phyloP scores from a whole-genome alignment of 306 rosid genomes.

The Glycine latifolia region DNA sequence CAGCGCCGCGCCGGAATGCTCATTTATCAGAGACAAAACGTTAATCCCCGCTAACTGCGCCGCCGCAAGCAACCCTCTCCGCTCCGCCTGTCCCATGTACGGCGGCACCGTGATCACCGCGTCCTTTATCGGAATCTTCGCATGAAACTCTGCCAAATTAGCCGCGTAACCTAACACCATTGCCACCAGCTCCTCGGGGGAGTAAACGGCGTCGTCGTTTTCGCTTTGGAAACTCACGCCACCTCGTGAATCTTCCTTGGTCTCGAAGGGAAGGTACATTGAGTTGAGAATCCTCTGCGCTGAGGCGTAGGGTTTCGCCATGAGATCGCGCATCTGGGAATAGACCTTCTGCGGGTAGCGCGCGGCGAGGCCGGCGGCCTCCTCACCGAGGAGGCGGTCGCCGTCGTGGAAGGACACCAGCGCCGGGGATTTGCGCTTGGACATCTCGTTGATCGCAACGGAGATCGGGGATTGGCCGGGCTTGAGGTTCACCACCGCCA shows the following conservation, averaged over 20 bases:
- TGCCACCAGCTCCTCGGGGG: slow-evolving; percentile 83
- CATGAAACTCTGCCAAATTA: slow-evolving; percentile 82
- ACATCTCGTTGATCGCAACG: slow-evolving; percentile 93
- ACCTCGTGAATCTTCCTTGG: slow-evolving; percentile 73
- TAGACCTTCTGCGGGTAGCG: slow-evolving; percentile 88
- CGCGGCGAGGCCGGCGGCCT: slow-evolving; percentile 90
- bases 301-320: slow-evolving; percentile 74
- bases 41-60: slow-evolving; percentile 88
- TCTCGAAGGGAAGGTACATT: slow-evolving; percentile 73
- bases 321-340: slow-evolving; percentile 79
- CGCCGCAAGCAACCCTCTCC: slow-evolving; percentile 79
- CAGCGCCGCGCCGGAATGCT: slow-evolving; percentile 95
- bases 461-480: slow-evolving; percentile 96
- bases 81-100: slow-evolving; percentile 89
- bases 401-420: slow-evolving; percentile 85
- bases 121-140: slow-evolving; percentile 82
- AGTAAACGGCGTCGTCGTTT: slow-evolving; percentile 55
- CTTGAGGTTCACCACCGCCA: slow-evolving; percentile 91
- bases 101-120: slow-evolving; percentile 94
- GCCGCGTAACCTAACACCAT: slow-evolving; percentile 81
- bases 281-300: slow-evolving; percentile 65
- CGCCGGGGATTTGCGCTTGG: slow-evolving; percentile 90
- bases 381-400: slow-evolving; percentile 83
- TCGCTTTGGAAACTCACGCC: slow-evolving; percentile 62
- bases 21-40: slow-evolving; percentile 85